These are phyloP conservation scores for Trichophyton equinum DNA, from an alignment of 2,329 filamentous ascomycete genomes.

Conservation along the genomic window DNA sequence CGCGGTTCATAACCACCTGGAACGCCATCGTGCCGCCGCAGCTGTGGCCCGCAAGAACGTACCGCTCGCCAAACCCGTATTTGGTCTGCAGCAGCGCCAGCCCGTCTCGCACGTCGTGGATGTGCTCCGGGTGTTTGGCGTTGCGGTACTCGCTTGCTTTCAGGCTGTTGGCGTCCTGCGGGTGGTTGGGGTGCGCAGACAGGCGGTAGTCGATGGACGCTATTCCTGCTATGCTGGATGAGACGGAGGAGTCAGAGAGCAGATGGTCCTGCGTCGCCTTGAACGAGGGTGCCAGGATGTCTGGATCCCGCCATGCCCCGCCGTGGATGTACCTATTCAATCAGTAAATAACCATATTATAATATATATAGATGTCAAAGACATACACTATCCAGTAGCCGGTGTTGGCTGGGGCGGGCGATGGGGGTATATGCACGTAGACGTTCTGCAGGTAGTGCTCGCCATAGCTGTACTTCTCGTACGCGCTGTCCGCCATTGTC, in stretches of 20 bases:
- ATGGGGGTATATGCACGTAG: constrained; percentile 17
- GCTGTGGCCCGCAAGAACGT: constrained; percentile 36
- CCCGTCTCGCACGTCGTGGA: constrained; percentile 31
- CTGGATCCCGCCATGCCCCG: constrained; percentile 39
- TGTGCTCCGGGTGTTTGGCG: constrained; percentile 35
- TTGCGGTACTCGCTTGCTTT: constrained; percentile 20
- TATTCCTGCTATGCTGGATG: constrained; percentile 24
- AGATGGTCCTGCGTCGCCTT: constrained; percentile 25
- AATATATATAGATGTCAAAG: neutral
- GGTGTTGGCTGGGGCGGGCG: constrained; percentile 14
- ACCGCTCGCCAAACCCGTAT: constrained; percentile 28
- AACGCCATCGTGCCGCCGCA: constrained; percentile 37
- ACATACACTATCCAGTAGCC: constrained; percentile 32
- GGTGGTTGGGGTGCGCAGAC: constrained; percentile 30
- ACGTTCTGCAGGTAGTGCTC: constrained; percentile 24
- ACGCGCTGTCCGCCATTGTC: neutral
- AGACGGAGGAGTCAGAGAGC: constrained; percentile 8
- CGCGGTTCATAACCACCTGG: constrained; percentile 29
- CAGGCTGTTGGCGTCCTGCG: constrained; percentile 24
- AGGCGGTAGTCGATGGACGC: constrained; percentile 38
- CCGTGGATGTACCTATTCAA: constrained; percentile 29
- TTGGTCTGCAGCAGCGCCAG: constrained; percentile 30
- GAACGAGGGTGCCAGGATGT: constrained; percentile 26
- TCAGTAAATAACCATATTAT: neutral
- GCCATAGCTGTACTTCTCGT: constrained; percentile 18